A percentile compares a stretch with the other conserved stretches of the same genome.
These are phyloP conservation scores for Peronospora farinosa DNA, from an alignment of 352 stramenopile species.

Conservation along the genomic window DNA sequence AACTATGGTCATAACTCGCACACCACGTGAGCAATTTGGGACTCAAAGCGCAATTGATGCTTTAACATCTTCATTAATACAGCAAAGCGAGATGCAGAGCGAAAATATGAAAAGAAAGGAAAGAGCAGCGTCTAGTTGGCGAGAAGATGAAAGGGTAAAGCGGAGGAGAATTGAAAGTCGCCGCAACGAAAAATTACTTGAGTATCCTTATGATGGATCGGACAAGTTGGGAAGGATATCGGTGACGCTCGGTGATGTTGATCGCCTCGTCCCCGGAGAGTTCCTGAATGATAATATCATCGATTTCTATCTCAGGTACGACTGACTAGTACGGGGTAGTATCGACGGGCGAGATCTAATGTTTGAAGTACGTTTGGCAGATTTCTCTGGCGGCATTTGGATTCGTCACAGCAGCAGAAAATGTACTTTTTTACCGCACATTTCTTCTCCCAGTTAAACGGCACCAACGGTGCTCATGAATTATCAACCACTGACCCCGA, in stretches of 20 bases:
- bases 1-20: conserved; percentile 8
- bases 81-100: conserved; percentile 15
- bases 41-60: neutral
- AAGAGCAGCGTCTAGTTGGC: conserved; percentile 13
- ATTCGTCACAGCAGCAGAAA: conserved; percentile 46
- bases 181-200: conserved; percentile 41
- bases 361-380: conserved; percentile 19
- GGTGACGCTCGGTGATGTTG: conserved; percentile 82
- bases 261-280: conserved; percentile 81
- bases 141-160: conserved; percentile 20
- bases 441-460: conserved; percentile 90
- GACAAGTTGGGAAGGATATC: conserved; percentile 46
- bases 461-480: conserved; percentile 33
- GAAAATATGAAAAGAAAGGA: conserved; percentile 17
- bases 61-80: conserved; percentile 1
- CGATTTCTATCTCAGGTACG: conserved; percentile 89
- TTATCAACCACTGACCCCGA: conserved; percentile 25
- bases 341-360: neutral
- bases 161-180: conserved; percentile 27
- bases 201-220: conserved; percentile 59
- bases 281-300: conserved; percentile 93
- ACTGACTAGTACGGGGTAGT: neutral
- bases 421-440: conserved; percentile 93
- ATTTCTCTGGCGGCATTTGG: conserved; percentile 65
- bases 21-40: conserved; percentile 6